These are phyloP conservation scores for Adenanthera pavonina DNA, from an alignment of 306 rosid species.

Conservation along the genomic window DNA sequence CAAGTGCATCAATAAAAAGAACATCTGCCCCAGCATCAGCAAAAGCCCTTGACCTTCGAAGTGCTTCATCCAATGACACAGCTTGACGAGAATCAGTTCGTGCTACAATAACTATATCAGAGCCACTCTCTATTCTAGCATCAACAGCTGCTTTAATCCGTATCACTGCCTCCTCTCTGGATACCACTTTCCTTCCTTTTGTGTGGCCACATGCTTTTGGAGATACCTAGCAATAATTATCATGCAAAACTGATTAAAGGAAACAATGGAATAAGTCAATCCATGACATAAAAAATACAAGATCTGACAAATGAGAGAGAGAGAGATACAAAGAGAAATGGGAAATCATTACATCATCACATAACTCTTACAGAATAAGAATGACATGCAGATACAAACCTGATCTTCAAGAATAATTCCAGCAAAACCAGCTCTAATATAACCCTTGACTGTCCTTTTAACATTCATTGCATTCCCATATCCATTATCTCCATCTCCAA, in stretches of 20 bases:
- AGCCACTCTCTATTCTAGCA: slow-evolving; percentile 81
- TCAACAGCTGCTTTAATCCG: slow-evolving; percentile 81
- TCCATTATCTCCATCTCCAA: slow-evolving; percentile 91
- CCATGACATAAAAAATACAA: background rate
- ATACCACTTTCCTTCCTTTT: slow-evolving; percentile 76
- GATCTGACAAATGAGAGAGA: background rate
- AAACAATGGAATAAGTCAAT: background rate
- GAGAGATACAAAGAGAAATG: background rate
- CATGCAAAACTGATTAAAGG: background rate
- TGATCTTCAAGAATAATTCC: slow-evolving; percentile 92
- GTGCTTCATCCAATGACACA: slow-evolving; percentile 74
- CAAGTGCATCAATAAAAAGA: slow-evolving; percentile 83
- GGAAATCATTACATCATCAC: background rate
- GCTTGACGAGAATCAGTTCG: slow-evolving; percentile 93
- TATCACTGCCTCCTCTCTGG: slow-evolving; percentile 83
- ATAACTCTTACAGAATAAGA: slow-evolving; percentile 1
- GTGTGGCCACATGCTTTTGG: slow-evolving; percentile 97
- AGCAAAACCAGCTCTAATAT: slow-evolving; percentile 76
- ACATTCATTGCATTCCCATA: slow-evolving; percentile 91
- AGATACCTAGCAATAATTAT: slow-evolving; percentile 56
- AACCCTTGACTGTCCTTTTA: slow-evolving; percentile 87
- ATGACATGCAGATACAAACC: slow-evolving; percentile 48
- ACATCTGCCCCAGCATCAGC: slow-evolving; percentile 97
- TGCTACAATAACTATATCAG: slow-evolving; percentile 88
- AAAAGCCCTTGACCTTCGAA: slow-evolving; percentile 73